These are phyloP conservation scores for Spinacia oleracea DNA, from an alignment of 179 eudicot genomes.

Conservation along the genomic window DNA sequence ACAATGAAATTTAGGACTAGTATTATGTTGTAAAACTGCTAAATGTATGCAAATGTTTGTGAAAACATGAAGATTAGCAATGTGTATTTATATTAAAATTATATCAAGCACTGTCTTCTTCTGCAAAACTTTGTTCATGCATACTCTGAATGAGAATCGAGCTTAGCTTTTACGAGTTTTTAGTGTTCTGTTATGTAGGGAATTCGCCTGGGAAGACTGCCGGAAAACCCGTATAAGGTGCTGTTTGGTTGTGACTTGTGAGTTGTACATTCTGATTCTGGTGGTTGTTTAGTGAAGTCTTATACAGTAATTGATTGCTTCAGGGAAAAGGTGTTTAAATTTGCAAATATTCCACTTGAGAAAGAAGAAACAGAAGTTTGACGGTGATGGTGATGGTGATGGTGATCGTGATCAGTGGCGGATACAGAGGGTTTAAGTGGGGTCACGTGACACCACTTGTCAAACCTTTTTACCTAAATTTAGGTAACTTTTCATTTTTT, in stretches of 20 bases:
- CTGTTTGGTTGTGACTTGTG: no score
- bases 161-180: no score
- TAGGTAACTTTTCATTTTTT: no score
- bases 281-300: not conserved
- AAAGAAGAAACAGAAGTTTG: not conserved
- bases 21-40: not conserved
- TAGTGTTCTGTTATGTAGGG: no score
- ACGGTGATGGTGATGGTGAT: not conserved
- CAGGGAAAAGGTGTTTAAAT: not conserved
- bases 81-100: slow-evolving; percentile 1
- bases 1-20: slow-evolving; percentile 7
- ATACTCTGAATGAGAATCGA: not conserved
- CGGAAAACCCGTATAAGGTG: no score
- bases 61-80: slow-evolving; percentile 10
- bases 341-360: not conserved
- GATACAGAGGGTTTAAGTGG: no score
- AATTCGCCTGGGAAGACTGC: no score
- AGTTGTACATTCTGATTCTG: not conserved
- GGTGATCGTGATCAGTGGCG: no score
- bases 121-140: not conserved
- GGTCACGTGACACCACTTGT: no score
- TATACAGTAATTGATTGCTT: not conserved
- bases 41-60: not conserved
- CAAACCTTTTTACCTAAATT: no score
- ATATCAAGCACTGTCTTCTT: not conserved